These are phyloP conservation scores for Chaetomium sp. DNA, from an alignment of 2,329 filamentous ascomycete genomes.

Conservation along the genomic window DNA sequence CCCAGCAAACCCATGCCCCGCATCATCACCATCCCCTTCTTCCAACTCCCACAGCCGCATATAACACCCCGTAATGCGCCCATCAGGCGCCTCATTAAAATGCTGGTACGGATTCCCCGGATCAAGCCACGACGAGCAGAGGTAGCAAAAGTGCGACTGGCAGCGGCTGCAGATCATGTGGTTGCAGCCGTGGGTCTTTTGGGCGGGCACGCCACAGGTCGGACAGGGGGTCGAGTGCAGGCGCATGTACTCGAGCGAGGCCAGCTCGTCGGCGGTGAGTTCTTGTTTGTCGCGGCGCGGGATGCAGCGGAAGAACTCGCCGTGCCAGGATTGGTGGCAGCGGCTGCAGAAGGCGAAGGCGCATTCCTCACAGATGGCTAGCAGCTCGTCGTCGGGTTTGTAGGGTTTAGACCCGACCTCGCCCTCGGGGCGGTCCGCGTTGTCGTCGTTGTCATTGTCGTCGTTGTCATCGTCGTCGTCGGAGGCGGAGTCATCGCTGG, in stretches of 20 bases:
- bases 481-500: slow-evolving; percentile 40
- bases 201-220: slow-evolving; percentile 74
- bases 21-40: slow-evolving; percentile 62
- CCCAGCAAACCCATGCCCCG: slow-evolving; percentile 40
- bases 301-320: slow-evolving; percentile 66
- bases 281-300: slow-evolving; percentile 61
- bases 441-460: slow-evolving; percentile 27
- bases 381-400: slow-evolving; percentile 50
- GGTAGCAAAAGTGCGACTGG: slow-evolving; percentile 88
- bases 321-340: slow-evolving; percentile 79
- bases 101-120: slow-evolving; percentile 79
- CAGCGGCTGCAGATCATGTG: slow-evolving; percentile 94
- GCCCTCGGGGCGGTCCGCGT: slow-evolving; percentile 23
- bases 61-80: slow-evolving; percentile 60
- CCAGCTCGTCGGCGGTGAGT: slow-evolving; percentile 76
- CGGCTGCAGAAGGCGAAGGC: slow-evolving; percentile 77
- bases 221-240: slow-evolving; percentile 82
- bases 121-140: slow-evolving; percentile 82
- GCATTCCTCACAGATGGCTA: slow-evolving; percentile 85
- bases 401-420: slow-evolving; percentile 24
- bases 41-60: slow-evolving; percentile 88
- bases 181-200: slow-evolving; percentile 93
- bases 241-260: slow-evolving; percentile 76
- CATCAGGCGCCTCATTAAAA: slow-evolving; percentile 62
- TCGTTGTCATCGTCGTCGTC: slow-evolving; percentile 36